phyloP scores from a whole-genome alignment of 2,329 filamentous ascomycete genomes.

The Claviceps humidiphila region DNA sequence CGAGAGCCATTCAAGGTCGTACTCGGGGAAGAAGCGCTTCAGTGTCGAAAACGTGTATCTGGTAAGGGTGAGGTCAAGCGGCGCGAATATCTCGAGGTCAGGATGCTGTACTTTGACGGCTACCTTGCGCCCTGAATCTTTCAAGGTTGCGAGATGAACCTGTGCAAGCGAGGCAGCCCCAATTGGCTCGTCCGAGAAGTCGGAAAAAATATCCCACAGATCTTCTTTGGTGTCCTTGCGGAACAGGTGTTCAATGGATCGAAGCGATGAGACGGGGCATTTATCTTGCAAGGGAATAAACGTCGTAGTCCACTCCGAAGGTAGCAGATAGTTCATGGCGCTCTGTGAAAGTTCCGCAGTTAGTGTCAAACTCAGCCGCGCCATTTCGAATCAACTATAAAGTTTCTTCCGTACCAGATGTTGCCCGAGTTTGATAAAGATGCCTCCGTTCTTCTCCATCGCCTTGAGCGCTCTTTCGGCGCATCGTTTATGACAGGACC shows the following conservation, averaged over 20 bases:
- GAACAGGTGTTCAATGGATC: conserved; percentile 81
- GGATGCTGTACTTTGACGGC: conserved; percentile 97
- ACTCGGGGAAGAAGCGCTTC: conserved; percentile 91
- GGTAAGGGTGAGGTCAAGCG: conserved; percentile 75
- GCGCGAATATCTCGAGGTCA: conserved; percentile 75
- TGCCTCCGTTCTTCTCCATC: conserved; percentile 90
- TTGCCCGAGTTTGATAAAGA: conserved; percentile 96
- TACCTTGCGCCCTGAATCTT: conserved; percentile 70
- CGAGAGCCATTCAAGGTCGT: conserved; percentile 92
- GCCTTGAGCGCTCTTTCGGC: conserved; percentile 76
- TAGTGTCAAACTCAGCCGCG: background rate
- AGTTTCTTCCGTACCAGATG: conserved; percentile 48
- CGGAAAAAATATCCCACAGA: conserved; percentile 72
- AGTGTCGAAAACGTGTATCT: conserved; percentile 79
- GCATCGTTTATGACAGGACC: conserved; percentile 82
- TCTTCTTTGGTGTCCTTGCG: conserved; percentile 65
- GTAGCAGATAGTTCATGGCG: conserved; percentile 89
- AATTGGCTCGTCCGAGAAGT: conserved; percentile 69
- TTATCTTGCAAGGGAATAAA: conserved; percentile 94
- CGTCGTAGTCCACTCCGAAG: conserved; percentile 83
- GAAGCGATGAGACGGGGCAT: conserved; percentile 82
- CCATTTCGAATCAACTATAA: background rate
- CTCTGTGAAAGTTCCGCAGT: conserved; percentile 35
- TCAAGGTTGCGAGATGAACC: conserved; percentile 77
- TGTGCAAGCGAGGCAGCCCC: conserved; percentile 91